Base-by-base conservation (phyloP, 2,329 filamentous ascomycete species). In the Calycina herbarum region DNA sequence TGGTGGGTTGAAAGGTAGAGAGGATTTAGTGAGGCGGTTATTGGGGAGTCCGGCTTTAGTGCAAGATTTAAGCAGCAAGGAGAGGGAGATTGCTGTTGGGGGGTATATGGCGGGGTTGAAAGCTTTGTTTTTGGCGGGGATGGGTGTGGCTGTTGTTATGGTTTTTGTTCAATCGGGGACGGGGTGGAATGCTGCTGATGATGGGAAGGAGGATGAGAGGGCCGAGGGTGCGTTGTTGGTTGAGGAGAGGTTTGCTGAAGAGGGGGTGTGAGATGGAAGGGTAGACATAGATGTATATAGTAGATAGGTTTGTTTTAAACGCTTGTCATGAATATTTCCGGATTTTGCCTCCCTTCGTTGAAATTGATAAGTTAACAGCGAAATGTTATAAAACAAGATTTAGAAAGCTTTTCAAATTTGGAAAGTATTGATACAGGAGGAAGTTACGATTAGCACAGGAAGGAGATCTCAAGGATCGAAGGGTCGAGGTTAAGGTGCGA, bases 41-140 rank as follows among this genome's bases (percentile, higher is more conserved):
- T 72, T 88, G 10, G 87, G 86, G 0, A 86, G 84, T 69, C 87
- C 87, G 2, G 85, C 82, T 0, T 73, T 86, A 15, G 86, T 88
- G 0, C 75, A 77, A 35, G 73, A 72, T 11, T 70, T 89, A 56
- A 68, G 77, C 0, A 86, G 85, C 0, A 71, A 76, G 6, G 84
- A 87, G 67, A 80, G 76, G 51, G 75, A 78, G 8, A 77, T 87
- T 31, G 86, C 86, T 0, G 73, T 86, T 0, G 66, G 76, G 13
- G 82, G 82, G 1, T 89, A 89, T 71, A 79, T 83, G 63, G 77
- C 79, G n/a, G 85, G 82, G 0, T 70, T 88, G 24, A 81, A 78
- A 61, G 78, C 78, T 6, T 74, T 89, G 54, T 87, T 86, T 68
- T 65, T 86, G 31, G 81, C 79, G 5, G 84, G 81, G 0, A 80